Base-by-base conservation (phyloP, 177 flowering plant genomes). In the Vitis hybrid region DNA sequence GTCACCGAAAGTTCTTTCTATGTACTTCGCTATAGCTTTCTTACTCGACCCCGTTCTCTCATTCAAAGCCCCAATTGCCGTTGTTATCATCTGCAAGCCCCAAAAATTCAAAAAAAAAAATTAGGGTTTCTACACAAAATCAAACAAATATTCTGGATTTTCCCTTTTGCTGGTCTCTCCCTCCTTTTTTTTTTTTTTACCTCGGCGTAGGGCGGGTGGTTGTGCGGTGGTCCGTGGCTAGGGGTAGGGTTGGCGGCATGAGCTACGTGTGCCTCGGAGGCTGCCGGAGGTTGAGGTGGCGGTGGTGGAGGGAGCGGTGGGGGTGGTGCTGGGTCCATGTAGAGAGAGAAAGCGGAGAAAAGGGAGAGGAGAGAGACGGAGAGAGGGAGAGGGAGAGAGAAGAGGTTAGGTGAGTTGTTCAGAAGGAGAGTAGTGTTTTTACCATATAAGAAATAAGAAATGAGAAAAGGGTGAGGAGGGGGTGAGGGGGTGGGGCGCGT, bases 11-110 rank as follows among this genome's bases (percentile, higher is more conserved):
- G 61, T 69, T 45, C 69, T 13, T 58, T 82, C 88, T 45, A 91
- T 88, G 78, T 80, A 89, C 78, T 86, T 90, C 0, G 85, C 82
- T 52, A 89, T 89, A 3, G 95, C 91, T 59, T 52, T 75, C 63
- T 64, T 80, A 70, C 94, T 91, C 51, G 97, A 89, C 56, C 97
- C 97, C 17, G 78, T 62, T 18, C 8, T 75, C 70, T 88, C 89
- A 50, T 83, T 83, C 73, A 87, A 62, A 30, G 80, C 78, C 17
- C 49, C 59, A 45, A 90, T 86, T 8, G 97, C 97, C 2, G 83
- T 66, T 5, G 63, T 57, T 52, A 89, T 90, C 97, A 90, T 90
- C 94, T 91, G 74, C 55, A 8, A 57, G 60, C 55, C 45, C 59
- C 54, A 62, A 48, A 58, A 61, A 15, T 5, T 9, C 13, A 70